A percentile compares a stretch with the other conserved stretches of the same genome.
These are phyloP conservation scores for Stereum hirsutum DNA, from an alignment of 1,284 basidiomycete genomes.

Conservation along the genomic window DNA sequence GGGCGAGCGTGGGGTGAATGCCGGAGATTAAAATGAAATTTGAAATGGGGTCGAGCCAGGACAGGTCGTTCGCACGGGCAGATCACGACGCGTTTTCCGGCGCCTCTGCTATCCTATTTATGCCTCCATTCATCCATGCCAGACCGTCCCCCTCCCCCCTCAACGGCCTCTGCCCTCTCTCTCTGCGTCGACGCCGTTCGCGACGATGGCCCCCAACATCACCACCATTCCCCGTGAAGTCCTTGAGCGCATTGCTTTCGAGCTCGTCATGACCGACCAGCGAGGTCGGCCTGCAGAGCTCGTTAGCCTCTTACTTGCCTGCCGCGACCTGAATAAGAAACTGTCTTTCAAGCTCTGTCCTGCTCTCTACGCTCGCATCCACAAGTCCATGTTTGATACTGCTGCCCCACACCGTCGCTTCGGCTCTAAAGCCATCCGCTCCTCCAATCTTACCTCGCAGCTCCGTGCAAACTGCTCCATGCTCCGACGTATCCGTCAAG, in stretches of 20 bases:
- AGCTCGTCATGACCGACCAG: constrained; percentile 31
- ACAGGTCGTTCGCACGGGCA: too few species aligned
- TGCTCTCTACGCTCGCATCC: constrained; percentile 51
- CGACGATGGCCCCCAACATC: constrained; percentile 14
- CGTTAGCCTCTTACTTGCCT: constrained; percentile 41
- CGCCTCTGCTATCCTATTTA: too few species aligned
- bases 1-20: too few species aligned
- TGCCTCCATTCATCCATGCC: too few species aligned
- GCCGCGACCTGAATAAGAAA: constrained; percentile 27
- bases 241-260: constrained; percentile 44
- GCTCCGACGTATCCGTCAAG: constrained; percentile 31
- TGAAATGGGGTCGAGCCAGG: too few species aligned
- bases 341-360: constrained; percentile 41
- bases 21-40: too few species aligned
- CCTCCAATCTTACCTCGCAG: constrained; percentile 35
- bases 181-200: constrained; percentile 12
- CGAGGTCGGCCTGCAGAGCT: constrained; percentile 33
- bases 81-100: too few species aligned
- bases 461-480: constrained; percentile 32
- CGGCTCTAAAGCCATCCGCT: constrained; percentile 24
- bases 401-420: constrained; percentile 48
- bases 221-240: constrained; percentile 51
- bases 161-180: too few species aligned
- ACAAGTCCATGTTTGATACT: constrained; percentile 51
- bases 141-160: too few species aligned